These are phyloP conservation scores for Zymoseptoria crescenta DNA, from an alignment of 2,329 filamentous ascomycete genomes.

Conservation along the genomic window DNA sequence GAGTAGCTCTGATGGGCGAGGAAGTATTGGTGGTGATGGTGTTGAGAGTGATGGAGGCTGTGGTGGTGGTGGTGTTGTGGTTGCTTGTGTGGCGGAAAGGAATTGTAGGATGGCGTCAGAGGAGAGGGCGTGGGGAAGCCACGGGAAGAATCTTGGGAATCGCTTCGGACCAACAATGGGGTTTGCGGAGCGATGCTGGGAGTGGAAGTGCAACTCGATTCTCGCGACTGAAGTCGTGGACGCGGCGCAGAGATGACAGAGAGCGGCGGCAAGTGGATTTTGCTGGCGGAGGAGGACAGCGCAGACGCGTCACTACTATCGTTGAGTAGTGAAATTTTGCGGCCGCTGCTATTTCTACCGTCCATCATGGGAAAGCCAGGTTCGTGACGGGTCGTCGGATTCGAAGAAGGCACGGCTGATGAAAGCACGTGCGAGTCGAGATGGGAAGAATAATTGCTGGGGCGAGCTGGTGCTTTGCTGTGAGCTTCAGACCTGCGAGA, in stretches of 20 bases:
- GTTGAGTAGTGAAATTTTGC: slow-evolving; percentile 45
- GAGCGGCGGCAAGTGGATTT: slow-evolving; percentile 20
- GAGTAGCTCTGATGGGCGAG: slow-evolving; percentile 9
- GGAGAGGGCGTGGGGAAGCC: slow-evolving; percentile 39
- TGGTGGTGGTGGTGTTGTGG: slow-evolving; percentile 10
- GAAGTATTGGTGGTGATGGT: slow-evolving; percentile 17
- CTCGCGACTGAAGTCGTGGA: slow-evolving; percentile 28
- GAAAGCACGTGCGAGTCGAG: background rate
- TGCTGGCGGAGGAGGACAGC: slow-evolving; percentile 7
- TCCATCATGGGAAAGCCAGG: slow-evolving; percentile 38
- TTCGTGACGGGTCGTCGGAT: slow-evolving; percentile 7
- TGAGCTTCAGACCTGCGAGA: background rate
- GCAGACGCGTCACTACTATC: slow-evolving; percentile 32
- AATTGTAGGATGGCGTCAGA: slow-evolving; percentile 37
- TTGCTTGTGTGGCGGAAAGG: slow-evolving; percentile 18
- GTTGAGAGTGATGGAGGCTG: slow-evolving; percentile 5
- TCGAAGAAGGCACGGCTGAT: background rate
- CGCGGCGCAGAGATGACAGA: slow-evolving; percentile 3
- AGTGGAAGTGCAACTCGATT: slow-evolving; percentile 38
- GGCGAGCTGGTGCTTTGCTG: background rate
- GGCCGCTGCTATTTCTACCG: slow-evolving; percentile 44
- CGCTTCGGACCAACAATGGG: slow-evolving; percentile 39
- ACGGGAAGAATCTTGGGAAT: slow-evolving; percentile 38
- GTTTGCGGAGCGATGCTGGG: slow-evolving; percentile 41
- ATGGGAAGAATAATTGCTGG: background rate